Conservation (phyloP, 768 basidiomycete species). For the Pleurotus salmoneostramineus region DNA sequence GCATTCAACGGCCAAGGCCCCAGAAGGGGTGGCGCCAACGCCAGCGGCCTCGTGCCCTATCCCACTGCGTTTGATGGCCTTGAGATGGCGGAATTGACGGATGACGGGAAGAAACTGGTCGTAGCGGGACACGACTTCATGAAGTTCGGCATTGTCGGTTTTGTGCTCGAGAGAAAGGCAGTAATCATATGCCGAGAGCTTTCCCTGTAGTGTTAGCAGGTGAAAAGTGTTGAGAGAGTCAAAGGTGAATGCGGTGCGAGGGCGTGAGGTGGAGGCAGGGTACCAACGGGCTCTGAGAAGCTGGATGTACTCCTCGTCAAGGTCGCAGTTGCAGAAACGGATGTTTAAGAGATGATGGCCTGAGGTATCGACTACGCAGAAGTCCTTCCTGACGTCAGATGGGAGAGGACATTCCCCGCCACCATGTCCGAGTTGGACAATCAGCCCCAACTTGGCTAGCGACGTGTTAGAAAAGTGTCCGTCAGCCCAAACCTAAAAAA, state of each 20-base stretch:
- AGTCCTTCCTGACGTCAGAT: not conserved
- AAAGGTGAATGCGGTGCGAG: slow-evolving; percentile 9
- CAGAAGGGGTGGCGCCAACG: slow-evolving; percentile 7
- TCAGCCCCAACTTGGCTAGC: slow-evolving; percentile 7
- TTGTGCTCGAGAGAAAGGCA: slow-evolving; percentile 1
- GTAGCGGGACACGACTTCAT: slow-evolving; percentile 2
- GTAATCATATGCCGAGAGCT: slow-evolving; percentile 8
- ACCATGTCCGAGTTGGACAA: slow-evolving; percentile 10
- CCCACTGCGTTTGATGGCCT: slow-evolving; percentile 19
- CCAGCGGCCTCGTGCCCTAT: slow-evolving; percentile 12
- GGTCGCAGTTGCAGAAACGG: slow-evolving; percentile 18
- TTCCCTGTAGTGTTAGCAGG: slow-evolving; percentile 9
- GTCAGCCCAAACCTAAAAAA: slow-evolving; percentile 3
- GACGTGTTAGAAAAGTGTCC: not conserved
- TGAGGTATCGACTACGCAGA: slow-evolving; percentile 16
- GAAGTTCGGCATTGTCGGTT: slow-evolving; percentile 6
- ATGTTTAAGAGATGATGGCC: slow-evolving; percentile 20
- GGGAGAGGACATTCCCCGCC: slow-evolving; percentile 1
- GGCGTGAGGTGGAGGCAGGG: not conserved
- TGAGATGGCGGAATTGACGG: slow-evolving; percentile 16
- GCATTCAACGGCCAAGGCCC: slow-evolving; percentile 17
- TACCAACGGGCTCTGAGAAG: slow-evolving; percentile 5
- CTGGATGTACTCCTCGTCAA: not conserved
- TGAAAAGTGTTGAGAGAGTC: slow-evolving; percentile 10
- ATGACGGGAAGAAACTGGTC: slow-evolving; percentile 5